phyloP scores from a whole-genome alignment of 1,284 basidiomycete species.

The Cutaneotrichosporon sp. region DNA sequence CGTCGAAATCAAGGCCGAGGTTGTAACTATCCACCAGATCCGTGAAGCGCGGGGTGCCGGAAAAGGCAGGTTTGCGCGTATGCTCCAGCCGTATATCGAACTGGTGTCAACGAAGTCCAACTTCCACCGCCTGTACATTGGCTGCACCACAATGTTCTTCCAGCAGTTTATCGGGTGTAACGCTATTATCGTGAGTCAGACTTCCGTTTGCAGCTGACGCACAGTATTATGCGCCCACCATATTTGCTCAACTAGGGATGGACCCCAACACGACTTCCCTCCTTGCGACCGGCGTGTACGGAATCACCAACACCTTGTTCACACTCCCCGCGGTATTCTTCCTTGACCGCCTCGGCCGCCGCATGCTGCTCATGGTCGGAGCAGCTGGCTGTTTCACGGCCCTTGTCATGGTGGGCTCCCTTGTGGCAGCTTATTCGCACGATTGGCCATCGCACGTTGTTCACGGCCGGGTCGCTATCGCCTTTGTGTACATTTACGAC shows the following conservation, averaged over 20 bases:
- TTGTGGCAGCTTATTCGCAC: constrained; percentile 32
- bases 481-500: constrained; percentile 20
- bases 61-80: background rate
- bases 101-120: constrained; percentile 13
- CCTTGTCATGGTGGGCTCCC: constrained; percentile 57
- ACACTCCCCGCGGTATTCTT: constrained; percentile 36
- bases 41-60: background rate
- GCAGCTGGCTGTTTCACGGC: constrained; percentile 37
- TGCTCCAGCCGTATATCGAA: constrained; percentile 14
- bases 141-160: constrained; percentile 14
- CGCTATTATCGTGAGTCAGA: constrained; percentile 5
- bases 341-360: constrained; percentile 39
- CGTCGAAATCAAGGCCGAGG: constrained; percentile 34
- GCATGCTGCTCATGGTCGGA: constrained; percentile 29
- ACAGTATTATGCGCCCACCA: constrained; percentile 15
- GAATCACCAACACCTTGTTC: constrained; percentile 38
- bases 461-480: constrained; percentile 24
- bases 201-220: background rate
- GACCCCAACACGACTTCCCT: constrained; percentile 30
- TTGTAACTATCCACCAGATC: constrained; percentile 12
- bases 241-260: constrained; percentile 35
- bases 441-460: constrained; percentile 16
- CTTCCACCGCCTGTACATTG: constrained; percentile 17
- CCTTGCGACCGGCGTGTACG: constrained; percentile 42
- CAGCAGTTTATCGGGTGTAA: constrained; percentile 23